Percentiles rank a stretch among this genome's conserved stretches.
Evolutionary conservation across 495 filamentous ascomycete genomes (phyloP).

Genomic region (Penicillium psychrofluorescens): DNA sequence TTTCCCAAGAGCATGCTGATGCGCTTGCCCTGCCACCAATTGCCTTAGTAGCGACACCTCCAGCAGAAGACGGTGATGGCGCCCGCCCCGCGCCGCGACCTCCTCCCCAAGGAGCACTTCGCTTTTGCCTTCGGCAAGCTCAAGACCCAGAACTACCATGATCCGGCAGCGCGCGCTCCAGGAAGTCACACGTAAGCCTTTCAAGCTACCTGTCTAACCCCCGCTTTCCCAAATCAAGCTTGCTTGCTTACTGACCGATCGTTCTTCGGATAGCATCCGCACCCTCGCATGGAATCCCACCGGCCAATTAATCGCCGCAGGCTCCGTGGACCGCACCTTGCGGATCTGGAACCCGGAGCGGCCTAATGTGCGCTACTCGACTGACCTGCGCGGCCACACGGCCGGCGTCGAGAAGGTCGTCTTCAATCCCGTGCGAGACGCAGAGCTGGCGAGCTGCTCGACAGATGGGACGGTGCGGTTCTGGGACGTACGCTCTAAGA

Average conservation of each 20-base stretch:
- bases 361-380: slow-evolving; percentile 69
- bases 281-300: slow-evolving; percentile 86
- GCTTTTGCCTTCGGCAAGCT: slow-evolving; percentile 46
- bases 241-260: too few species aligned
- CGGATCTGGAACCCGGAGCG: slow-evolving; percentile 92
- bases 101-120: slow-evolving; percentile 58
- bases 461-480: slow-evolving; percentile 80
- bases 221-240: too few species aligned
- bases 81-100: slow-evolving; percentile 41
- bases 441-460: slow-evolving; percentile 79
- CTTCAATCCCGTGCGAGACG: slow-evolving; percentile 84
- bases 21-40: slow-evolving; percentile 6
- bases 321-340: slow-evolving; percentile 70
- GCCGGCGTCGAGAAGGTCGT: slow-evolving; percentile 76
- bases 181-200: slow-evolving; percentile 46
- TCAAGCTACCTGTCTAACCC: too few species aligned
- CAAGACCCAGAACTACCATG: slow-evolving; percentile 57
- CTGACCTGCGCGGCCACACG: slow-evolving; percentile 76
- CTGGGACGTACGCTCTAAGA: slow-evolving; percentile 87
- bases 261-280: slow-evolving; percentile 39
- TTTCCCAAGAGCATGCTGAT: neutral
- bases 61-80: slow-evolving; percentile 36
- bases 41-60: slow-evolving; percentile 10
- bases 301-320: slow-evolving; percentile 81
- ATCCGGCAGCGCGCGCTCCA: slow-evolving; percentile 43